A percentile compares a stretch with the other conserved stretches of the same genome.
phyloP scores from a whole-genome alignment of 176 grass and related monocot genomes.

The Triticum dicoccoides region DNA sequence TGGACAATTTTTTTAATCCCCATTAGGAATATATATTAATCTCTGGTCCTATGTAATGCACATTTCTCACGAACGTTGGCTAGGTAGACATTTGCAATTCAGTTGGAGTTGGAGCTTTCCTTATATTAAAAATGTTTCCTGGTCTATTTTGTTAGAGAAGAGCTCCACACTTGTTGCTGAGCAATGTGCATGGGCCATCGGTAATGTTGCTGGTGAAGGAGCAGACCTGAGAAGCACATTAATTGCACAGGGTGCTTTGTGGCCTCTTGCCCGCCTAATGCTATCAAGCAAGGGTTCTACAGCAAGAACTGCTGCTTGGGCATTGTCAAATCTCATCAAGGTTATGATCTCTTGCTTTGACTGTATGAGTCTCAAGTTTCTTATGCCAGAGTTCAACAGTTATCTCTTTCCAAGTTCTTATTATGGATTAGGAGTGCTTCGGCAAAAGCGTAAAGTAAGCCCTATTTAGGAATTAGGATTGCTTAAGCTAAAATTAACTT shows the following conservation, averaged over 20 bases:
- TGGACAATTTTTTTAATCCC: background rate
- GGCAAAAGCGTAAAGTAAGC: background rate
- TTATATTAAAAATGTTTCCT: constrained; percentile 20
- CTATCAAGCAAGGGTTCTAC: constrained; percentile 74
- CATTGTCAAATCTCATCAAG: constrained; percentile 98
- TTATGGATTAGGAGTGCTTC: background rate
- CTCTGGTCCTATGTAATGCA: background rate
- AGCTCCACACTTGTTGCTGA: constrained; percentile 71
- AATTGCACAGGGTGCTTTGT: constrained; percentile 81
- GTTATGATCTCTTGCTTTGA: constrained; percentile 30
- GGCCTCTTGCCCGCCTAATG: constrained; percentile 76
- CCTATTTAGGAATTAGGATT: background rate
- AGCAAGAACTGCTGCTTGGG: constrained; percentile 88
- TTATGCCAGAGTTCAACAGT: background rate
- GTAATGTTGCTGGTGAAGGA: constrained; percentile 96
- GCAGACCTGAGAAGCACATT: constrained; percentile 78
- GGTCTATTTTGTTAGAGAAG: constrained; percentile 74
- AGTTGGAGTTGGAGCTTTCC: background rate
- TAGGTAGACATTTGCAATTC: constrained; percentile 2
- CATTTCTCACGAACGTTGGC: background rate
- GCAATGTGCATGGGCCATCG: constrained; percentile 96
- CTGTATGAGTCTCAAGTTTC: background rate
- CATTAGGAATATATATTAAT: background rate
- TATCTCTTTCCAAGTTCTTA: background rate
- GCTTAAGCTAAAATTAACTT: background rate